These are phyloP conservation scores for Hylodesmum podocarpum DNA, from an alignment of 306 rosid species.

Conservation along the genomic window DNA sequence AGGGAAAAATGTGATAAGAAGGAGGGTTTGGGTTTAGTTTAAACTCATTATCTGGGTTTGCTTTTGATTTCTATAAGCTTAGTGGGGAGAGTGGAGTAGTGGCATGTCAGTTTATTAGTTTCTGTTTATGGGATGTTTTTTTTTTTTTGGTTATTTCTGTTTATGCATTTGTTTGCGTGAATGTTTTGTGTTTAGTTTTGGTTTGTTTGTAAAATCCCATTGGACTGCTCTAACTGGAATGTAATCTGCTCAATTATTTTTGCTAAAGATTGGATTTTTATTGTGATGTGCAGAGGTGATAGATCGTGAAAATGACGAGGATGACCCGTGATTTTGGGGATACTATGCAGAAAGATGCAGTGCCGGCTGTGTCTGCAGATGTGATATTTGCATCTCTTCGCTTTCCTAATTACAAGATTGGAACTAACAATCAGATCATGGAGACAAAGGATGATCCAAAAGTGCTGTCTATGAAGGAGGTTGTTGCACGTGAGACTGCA, in stretches of 20 bases:
- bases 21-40: conserved; percentile 50
- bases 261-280: conserved; percentile 19
- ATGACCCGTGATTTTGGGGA: conserved; percentile 69
- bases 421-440: conserved; percentile 75
- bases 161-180: conserved; percentile 9
- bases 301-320: conserved; percentile 63
- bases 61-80: conserved; percentile 23
- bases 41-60: conserved; percentile 14
- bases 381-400: conserved; percentile 77
- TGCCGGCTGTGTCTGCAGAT: conserved; percentile 72
- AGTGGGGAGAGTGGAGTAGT: conserved; percentile 1
- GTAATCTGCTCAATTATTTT: background rate
- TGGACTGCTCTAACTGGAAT: background rate
- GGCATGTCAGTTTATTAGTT: background rate
- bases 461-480: conserved; percentile 83
- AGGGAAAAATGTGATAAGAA: background rate
- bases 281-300: conserved; percentile 43
- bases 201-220: background rate
- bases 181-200: conserved; percentile 9
- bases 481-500: conserved; percentile 89
- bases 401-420: conserved; percentile 83
- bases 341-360: conserved; percentile 64
- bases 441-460: conserved; percentile 69
- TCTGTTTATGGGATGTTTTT: conserved; percentile 3
- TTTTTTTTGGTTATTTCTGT: conserved; percentile 9